A percentile compares a stretch with the other conserved stretches of the same genome.
Evolutionary conservation across 2,329 filamentous ascomycete genomes (phyloP).

Genomic region (Calonectria honghensis): DNA sequence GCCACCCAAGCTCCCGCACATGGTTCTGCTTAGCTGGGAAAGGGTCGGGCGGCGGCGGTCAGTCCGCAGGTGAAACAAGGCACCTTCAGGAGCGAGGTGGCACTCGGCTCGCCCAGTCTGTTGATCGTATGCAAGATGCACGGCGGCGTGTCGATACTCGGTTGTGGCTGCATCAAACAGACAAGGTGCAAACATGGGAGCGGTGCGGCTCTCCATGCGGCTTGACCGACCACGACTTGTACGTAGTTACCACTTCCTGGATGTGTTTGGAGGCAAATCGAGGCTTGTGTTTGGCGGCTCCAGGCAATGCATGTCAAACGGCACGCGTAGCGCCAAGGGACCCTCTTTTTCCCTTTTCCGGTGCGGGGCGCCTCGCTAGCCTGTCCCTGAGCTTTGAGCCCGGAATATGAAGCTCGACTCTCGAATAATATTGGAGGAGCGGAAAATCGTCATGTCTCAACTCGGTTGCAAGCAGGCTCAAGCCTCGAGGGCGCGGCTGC

Average conservation of each 20-base stretch:
- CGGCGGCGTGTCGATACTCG: slow-evolving; percentile 25
- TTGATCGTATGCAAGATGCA: slow-evolving; percentile 31
- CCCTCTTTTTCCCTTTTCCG: slow-evolving; percentile 26
- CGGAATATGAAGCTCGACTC: slow-evolving; percentile 46
- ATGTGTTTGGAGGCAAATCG: slow-evolving; percentile 31
- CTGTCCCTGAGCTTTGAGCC: slow-evolving; percentile 50
- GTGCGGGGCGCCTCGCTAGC: slow-evolving; percentile 45
- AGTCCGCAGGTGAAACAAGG: slow-evolving; percentile 31
- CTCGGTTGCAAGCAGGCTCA: slow-evolving; percentile 13
- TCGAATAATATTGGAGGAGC: slow-evolving; percentile 33
- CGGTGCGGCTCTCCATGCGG: slow-evolving; percentile 32
- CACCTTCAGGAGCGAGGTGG: slow-evolving; percentile 23
- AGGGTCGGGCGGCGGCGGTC: slow-evolving; percentile 19
- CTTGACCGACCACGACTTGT: slow-evolving; percentile 16
- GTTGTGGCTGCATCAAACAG: slow-evolving; percentile 29
- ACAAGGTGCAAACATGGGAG: slow-evolving; percentile 5
- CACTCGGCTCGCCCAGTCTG: slow-evolving; percentile 17
- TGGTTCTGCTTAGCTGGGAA: slow-evolving; percentile 1
- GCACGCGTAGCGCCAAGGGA: slow-evolving; percentile 37
- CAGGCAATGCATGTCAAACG: slow-evolving; percentile 44
- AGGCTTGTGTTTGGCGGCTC: slow-evolving; percentile 39
- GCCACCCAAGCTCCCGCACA: slow-evolving; percentile 19
- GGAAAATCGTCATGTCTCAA: slow-evolving; percentile 12
- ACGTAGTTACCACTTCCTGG: slow-evolving; percentile 19
- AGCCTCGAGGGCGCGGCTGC: neutral